Evolutionary conservation across 2,329 filamentous ascomycete species (phyloP).

Genomic region (Fonsecaea nubica): DNA sequence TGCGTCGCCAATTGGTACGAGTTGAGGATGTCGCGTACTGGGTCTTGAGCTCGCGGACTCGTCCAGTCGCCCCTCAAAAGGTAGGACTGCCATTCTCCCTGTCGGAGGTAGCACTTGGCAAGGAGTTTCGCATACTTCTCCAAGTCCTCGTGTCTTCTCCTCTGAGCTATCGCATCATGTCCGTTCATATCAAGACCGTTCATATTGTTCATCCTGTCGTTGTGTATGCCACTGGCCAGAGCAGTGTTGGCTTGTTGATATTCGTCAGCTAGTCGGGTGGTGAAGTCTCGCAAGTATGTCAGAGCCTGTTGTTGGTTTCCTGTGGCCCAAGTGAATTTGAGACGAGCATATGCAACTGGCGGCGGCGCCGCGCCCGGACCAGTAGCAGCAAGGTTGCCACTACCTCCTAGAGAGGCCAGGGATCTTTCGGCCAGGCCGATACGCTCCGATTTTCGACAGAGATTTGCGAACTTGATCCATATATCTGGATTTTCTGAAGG

Average conservation of each 20-base stretch:
- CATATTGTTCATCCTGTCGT: slow-evolving; percentile 54
- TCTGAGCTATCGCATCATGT: slow-evolving; percentile 48
- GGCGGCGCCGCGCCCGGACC: slow-evolving; percentile 60
- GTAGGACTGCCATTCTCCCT: slow-evolving; percentile 93
- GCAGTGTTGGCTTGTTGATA: slow-evolving; percentile 55
- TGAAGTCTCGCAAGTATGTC: slow-evolving; percentile 67
- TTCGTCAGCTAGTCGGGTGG: slow-evolving; percentile 64
- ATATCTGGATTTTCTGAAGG: slow-evolving; percentile 96
- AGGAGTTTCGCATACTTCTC: slow-evolving; percentile 72
- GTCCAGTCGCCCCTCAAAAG: slow-evolving; percentile 89
- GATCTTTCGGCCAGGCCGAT: slow-evolving; percentile 96
- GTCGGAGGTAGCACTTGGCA: slow-evolving; percentile 93
- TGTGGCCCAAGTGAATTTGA: slow-evolving; percentile 95
- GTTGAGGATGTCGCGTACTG: slow-evolving; percentile 85
- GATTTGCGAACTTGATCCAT: slow-evolving; percentile 99
- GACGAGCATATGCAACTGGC: slow-evolving; percentile 91
- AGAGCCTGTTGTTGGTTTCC: slow-evolving; percentile 70
- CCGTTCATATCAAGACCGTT: slow-evolving; percentile 47
- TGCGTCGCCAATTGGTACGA: slow-evolving; percentile 91
- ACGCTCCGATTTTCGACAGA: slow-evolving; percentile 94
- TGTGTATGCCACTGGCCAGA: slow-evolving; percentile 52
- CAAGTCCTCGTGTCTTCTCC: slow-evolving; percentile 55
- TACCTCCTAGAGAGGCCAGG: slow-evolving; percentile 84
- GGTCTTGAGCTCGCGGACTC: slow-evolving; percentile 81
- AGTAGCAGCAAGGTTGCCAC: slow-evolving; percentile 41